Conservation (phyloP, 2,329 filamentous ascomycete species). For the Neonectria coccinea region DNA sequence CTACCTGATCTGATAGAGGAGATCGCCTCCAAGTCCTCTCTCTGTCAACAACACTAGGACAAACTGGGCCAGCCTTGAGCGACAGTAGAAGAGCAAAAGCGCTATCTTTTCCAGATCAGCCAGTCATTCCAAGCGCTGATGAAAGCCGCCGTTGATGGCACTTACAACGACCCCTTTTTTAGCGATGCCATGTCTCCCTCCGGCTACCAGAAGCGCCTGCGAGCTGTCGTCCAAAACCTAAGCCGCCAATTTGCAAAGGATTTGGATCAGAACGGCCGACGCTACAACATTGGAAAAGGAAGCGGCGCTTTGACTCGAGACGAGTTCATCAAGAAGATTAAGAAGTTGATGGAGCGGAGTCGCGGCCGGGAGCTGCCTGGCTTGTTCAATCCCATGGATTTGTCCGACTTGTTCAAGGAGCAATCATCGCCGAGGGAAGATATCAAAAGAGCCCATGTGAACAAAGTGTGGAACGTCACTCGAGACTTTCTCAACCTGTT, state of each 20-base stretch:
- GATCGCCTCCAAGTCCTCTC: constrained; percentile 52
- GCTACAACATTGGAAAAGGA: constrained; percentile 45
- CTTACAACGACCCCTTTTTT: constrained; percentile 66
- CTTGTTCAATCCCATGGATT: constrained; percentile 69
- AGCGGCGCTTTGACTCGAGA: constrained; percentile 1
- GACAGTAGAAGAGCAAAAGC: constrained; percentile 60
- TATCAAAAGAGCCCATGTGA: constrained; percentile 51
- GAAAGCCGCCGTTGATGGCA: constrained; percentile 61
- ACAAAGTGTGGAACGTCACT: constrained; percentile 30
- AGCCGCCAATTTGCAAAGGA: constrained; percentile 59
- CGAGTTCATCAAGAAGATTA: constrained; percentile 40
- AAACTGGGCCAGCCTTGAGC: constrained; percentile 62
- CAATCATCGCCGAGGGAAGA: constrained; percentile 67
- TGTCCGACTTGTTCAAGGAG: constrained; percentile 69
- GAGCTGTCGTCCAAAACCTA: constrained; percentile 65
- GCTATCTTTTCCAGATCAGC: constrained; percentile 60
- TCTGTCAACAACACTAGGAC: constrained; percentile 53
- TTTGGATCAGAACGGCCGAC: constrained; percentile 58
- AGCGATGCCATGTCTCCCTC: constrained; percentile 45
- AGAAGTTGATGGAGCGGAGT: constrained; percentile 35
- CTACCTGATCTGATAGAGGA: constrained; percentile 60
- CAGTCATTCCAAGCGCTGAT: constrained; percentile 58
- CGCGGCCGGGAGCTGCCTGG: constrained; percentile 67
- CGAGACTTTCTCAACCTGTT: constrained; percentile 20
- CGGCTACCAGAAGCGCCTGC: constrained; percentile 59